Conservation (phyloP, 495 filamentous ascomycete species). For the Niebla homalea region DNA sequence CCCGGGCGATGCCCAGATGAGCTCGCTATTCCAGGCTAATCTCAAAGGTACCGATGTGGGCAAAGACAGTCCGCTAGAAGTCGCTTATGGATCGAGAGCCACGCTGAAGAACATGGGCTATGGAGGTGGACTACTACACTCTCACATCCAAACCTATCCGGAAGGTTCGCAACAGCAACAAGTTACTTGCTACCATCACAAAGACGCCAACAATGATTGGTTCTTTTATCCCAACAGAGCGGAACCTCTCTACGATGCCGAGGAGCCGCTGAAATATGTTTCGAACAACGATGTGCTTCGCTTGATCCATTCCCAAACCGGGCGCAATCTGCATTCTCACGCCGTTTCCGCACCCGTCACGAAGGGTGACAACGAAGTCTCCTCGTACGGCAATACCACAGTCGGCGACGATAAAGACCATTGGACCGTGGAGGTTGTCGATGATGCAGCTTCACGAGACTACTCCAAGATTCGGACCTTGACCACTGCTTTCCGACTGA, state of each 20-base stretch:
- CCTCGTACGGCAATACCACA: conserved; percentile 91
- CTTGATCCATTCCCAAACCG: conserved; percentile 87
- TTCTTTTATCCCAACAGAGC: conserved; percentile 89
- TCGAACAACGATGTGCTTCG: conserved; percentile 69
- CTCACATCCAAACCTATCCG: conserved; percentile 89
- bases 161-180: conserved; percentile 93
- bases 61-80: conserved; percentile 81
- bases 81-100: conserved; percentile 76
- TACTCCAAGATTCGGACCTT: conserved; percentile 77
- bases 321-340: conserved; percentile 93
- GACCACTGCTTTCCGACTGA: conserved; percentile 85
- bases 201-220: conserved; percentile 99
- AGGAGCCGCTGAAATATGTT: conserved; percentile 56
- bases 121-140: conserved; percentile 92
- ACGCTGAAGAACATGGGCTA: conserved; percentile 99
- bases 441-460: conserved; percentile 76
- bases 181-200: conserved; percentile 98
- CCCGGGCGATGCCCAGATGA: conserved; percentile 97
- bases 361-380: conserved; percentile 85
- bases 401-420: conserved; percentile 97
- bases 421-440: conserved; percentile 86
- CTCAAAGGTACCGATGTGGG: conserved; percentile 86
- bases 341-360: conserved; percentile 74
- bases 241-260: conserved; percentile 56
- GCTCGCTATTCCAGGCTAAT: conserved; percentile 96